These are phyloP conservation scores for Gnaphalium uliginosum DNA, from an alignment of 129 eudicot species.

Conservation along the genomic window DNA sequence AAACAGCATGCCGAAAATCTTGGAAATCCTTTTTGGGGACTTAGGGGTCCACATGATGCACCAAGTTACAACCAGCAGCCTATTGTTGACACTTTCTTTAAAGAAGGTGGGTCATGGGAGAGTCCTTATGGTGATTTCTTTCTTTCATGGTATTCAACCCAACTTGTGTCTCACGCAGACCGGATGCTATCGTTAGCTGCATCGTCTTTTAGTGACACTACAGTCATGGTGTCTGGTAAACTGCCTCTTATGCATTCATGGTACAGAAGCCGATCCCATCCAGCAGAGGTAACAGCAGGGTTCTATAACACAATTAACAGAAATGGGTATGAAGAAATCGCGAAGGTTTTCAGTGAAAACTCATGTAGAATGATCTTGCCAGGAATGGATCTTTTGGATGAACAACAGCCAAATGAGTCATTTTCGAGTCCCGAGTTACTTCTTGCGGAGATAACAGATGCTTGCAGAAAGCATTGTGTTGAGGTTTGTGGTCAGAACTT, in stretches of 20 bases:
- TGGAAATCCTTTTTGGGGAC: slow-evolving; percentile 89
- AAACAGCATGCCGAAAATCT: slow-evolving; percentile 51
- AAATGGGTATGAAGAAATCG: slow-evolving; percentile 69
- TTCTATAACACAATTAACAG: slow-evolving; percentile 64
- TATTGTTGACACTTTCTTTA: slow-evolving; percentile 50
- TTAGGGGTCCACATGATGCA: slow-evolving; percentile 86
- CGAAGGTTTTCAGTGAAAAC: slow-evolving; percentile 52
- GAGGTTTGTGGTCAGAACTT: slow-evolving; percentile 61
- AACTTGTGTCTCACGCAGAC: slow-evolving; percentile 65
- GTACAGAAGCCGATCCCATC: slow-evolving; percentile 70
- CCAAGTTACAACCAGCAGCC: slow-evolving; percentile 65
- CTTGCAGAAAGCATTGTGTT: slow-evolving; percentile 50
- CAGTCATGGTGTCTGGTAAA: slow-evolving; percentile 55
- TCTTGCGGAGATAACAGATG: slow-evolving; percentile 46
- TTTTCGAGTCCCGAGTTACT: slow-evolving; percentile 65
- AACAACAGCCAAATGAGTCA: slow-evolving; percentile 41
- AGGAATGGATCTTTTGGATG: slow-evolving; percentile 80
- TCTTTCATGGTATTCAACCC: slow-evolving; percentile 84
- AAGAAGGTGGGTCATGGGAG: slow-evolving; percentile 85
- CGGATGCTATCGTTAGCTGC: slow-evolving; percentile 70
- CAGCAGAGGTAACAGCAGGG: slow-evolving; percentile 82
- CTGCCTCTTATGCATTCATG: slow-evolving; percentile 68
- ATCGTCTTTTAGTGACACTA: slow-evolving; percentile 43
- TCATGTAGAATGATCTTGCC: slow-evolving; percentile 61
- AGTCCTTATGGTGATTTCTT: slow-evolving; percentile 79